These are phyloP conservation scores for Ceratobasidium sp. DNA, from an alignment of 1,284 basidiomycete genomes.

Conservation along the genomic window DNA sequence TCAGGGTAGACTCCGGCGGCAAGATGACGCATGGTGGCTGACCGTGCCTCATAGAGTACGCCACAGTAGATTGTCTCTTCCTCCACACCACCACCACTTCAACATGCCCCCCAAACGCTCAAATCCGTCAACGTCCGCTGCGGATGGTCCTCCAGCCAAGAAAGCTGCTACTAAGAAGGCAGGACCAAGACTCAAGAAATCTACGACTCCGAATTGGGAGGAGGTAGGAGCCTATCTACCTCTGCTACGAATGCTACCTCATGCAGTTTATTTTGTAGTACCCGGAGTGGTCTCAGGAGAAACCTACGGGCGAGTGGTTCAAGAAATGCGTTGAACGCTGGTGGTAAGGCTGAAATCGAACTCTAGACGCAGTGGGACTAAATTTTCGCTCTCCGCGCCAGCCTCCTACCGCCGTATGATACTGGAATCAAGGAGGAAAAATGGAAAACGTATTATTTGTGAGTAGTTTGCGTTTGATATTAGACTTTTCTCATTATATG, in stretches of 20 bases:
- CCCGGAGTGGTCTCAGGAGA: constrained; percentile 20
- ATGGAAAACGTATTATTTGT: constrained; percentile 37
- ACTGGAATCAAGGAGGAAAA: constrained; percentile 21
- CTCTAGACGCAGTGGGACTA: background rate
- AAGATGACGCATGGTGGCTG: too few species aligned
- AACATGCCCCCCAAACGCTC: constrained; percentile 32
- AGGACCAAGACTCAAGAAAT: constrained; percentile 6
- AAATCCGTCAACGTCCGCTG: constrained; percentile 13
- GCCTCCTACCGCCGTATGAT: constrained; percentile 31
- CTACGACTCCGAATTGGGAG: constrained; percentile 12
- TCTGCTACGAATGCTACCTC: background rate
- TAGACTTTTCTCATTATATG: background rate
- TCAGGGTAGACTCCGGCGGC: too few species aligned
- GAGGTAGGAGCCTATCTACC: background rate
- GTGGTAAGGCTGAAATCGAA: constrained; percentile 5
- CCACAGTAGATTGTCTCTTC: too few species aligned
- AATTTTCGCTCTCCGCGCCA: constrained; percentile 2
- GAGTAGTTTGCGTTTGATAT: background rate
- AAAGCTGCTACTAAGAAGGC: constrained; percentile 6
- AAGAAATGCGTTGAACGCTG: constrained; percentile 30
- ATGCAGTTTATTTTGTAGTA: background rate
- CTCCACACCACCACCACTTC: background rate
- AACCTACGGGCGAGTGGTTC: constrained; percentile 22
- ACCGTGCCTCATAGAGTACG: too few species aligned
- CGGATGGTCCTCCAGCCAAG: background rate